Evolutionary conservation across 2,329 filamentous ascomycete species (phyloP), one percentile per base, ranked within the genome.

Genomic region (Sporothrix brasiliensis): DNA sequence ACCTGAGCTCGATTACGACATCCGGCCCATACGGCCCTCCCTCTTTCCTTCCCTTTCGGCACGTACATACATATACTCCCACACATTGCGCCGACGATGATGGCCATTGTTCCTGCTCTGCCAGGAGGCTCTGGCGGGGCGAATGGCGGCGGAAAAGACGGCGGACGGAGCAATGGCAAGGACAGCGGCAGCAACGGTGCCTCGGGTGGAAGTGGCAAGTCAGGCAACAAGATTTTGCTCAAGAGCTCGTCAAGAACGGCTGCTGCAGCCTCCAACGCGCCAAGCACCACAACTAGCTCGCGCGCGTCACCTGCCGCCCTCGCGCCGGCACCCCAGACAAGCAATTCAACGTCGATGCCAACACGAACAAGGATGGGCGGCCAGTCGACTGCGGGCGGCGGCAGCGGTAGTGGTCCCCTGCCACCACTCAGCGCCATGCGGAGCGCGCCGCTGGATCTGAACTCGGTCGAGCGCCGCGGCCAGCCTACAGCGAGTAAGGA

Each of bases 401-500:
- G 68, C 56, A 24, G 56, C 52, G 50, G 52, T 34, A 5, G 19
- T 34, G 49, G 78, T 80, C 53, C 84, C 83, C 24, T 81, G 86
- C 58, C 87, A 84, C 76, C 85, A 14, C 81, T 89, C 52, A 88
- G 86, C 75, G 83, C 85, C 44, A 82, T 89, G 81, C 81, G 80
- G 53, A 88, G 85, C 74, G 73, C 82, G 71, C 88, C 93, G 61
- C 84, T 99, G 72, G 94, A 98, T 77, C 83, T 98, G 75, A 89
- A 88, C 67, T 97, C 93, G 0, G 95, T 99, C 72, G 95, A 98
- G 83, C 91, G 94, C 77, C 90, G 93, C 79, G 94, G 93, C 68
- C 91, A 95, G 75, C 88, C 92, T 30, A 92, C 88, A 41, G 89
- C 91, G 67, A 88, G 88, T 75, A 89, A 91, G 76, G 92, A 97